phyloP scores from a whole-genome alignment of 768 basidiomycete genomes.

The Inosperma sp. region DNA sequence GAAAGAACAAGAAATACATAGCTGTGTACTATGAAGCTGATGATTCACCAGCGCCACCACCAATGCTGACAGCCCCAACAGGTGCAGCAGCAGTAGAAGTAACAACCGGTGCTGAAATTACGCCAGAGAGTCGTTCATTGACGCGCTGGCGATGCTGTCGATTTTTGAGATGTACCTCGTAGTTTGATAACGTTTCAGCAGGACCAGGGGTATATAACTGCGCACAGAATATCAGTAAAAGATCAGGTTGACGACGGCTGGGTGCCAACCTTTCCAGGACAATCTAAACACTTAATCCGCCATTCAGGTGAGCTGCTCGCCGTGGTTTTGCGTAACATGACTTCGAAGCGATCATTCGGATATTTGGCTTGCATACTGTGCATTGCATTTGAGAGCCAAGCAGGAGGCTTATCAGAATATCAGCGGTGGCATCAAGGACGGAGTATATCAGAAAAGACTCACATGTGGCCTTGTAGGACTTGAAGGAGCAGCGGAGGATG shows the following conservation, averaged over 20 bases:
- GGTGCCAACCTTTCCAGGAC: slow-evolving; percentile 79
- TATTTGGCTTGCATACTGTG: slow-evolving; percentile 65
- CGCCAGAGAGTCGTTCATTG: slow-evolving; percentile 45
- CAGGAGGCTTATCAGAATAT: slow-evolving; percentile 43
- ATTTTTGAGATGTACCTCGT: slow-evolving; percentile 89
- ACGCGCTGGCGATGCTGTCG: slow-evolving; percentile 74
- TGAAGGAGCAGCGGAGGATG: slow-evolving; percentile 6
- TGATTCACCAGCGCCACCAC: no score
- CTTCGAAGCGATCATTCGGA: slow-evolving; percentile 79
- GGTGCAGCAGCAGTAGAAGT: no score
- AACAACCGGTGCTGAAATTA: not conserved
- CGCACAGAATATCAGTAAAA: slow-evolving; percentile 13
- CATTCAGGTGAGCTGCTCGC: slow-evolving; percentile 67
- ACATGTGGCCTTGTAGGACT: slow-evolving; percentile 17
- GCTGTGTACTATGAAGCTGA: no score
- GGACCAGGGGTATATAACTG: slow-evolving; percentile 91
- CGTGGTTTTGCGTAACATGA: slow-evolving; percentile 57
- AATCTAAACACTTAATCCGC: slow-evolving; percentile 88
- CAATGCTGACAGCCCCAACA: no score
- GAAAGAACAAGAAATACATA: no score
- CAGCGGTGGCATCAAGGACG: not conserved
- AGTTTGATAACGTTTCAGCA: slow-evolving; percentile 80
- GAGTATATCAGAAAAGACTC: not conserved
- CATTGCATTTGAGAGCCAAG: slow-evolving; percentile 70
- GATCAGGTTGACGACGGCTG: not conserved